Conservation (phyloP, 2,329 filamentous ascomycete species). For the Clonostachys byssicola region DNA sequence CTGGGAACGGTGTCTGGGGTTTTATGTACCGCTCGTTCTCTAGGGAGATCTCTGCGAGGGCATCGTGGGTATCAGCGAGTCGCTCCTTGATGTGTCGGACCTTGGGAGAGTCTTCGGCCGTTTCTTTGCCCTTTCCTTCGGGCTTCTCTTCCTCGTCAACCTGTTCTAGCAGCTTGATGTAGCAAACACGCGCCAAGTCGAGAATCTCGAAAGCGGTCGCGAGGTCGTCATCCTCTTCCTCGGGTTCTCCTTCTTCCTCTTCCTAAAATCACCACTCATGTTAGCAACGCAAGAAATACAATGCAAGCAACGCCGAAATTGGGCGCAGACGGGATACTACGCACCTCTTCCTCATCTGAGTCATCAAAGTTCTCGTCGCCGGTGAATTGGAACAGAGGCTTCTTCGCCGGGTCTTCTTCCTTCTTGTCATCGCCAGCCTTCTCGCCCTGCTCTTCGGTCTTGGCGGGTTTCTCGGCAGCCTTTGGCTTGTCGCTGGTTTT, state of each 20-base stretch:
- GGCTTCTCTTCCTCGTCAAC: conserved; percentile 24
- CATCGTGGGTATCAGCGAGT: conserved; percentile 87
- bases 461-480: conserved; percentile 32
- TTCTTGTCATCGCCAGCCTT: conserved; percentile 35
- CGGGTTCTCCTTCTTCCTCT: conserved; percentile 37
- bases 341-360: conserved; percentile 68
- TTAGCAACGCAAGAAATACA: neutral
- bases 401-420: conserved; percentile 30
- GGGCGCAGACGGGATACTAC: conserved; percentile 5
- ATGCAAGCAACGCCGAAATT: neutral
- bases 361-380: conserved; percentile 93
- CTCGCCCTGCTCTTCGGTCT: conserved; percentile 34
- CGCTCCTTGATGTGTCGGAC: conserved; percentile 71
- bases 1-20: neutral
- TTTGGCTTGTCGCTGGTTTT: conserved; percentile 34
- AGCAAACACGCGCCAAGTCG: conserved; percentile 69
- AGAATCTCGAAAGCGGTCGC: conserved; percentile 81
- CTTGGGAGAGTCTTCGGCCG: conserved; percentile 30
- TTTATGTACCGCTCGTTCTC: conserved; percentile 75
- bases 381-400: conserved; percentile 80
- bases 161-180: conserved; percentile 48
- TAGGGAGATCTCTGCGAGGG: conserved; percentile 93
- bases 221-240: conserved; percentile 68
- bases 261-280: conserved; percentile 13
- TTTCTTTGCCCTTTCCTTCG: conserved; percentile 36